Percentiles rank a stretch among this genome's conserved stretches.
phyloP scores from a whole-genome alignment of 2,329 filamentous ascomycete genomes.

The Magnaporthales sp. region DNA sequence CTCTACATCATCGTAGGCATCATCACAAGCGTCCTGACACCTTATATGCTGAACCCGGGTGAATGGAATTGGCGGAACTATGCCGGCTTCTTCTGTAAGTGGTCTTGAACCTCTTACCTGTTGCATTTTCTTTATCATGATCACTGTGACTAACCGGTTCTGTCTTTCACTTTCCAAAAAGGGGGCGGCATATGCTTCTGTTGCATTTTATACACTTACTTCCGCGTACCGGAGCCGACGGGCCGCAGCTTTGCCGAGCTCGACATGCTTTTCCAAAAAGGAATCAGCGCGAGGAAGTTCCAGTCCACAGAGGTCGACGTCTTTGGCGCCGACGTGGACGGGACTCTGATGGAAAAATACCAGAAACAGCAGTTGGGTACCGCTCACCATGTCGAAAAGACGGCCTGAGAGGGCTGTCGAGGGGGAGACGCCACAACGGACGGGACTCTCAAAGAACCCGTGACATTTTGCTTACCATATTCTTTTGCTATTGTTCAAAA shows the following conservation, averaged over 20 bases:
- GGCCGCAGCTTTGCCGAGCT: constrained; percentile 81
- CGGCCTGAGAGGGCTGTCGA: background rate
- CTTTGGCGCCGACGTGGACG: constrained; percentile 42
- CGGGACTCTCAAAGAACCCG: background rate
- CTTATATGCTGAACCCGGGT: constrained; percentile 85
- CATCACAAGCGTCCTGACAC: constrained; percentile 71
- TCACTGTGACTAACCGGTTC: background rate
- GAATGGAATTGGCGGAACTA: constrained; percentile 86
- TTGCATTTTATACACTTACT: constrained; percentile 75
- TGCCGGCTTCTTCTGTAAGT: constrained; percentile 70
- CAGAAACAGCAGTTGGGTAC: constrained; percentile 23
- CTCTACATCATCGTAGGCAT: constrained; percentile 78
- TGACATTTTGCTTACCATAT: background rate
- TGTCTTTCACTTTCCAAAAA: background rate
- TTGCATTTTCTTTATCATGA: background rate
- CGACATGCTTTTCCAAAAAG: constrained; percentile 73
- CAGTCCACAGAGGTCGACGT: constrained; percentile 47
- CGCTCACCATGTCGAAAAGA: constrained; percentile 4
- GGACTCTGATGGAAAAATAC: constrained; percentile 38
- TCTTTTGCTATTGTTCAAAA: background rate
- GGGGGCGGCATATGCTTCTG: constrained; percentile 67
- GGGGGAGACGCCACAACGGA: background rate
- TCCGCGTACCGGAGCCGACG: constrained; percentile 69
- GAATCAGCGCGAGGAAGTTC: constrained; percentile 66
- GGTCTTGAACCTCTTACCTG: background rate